Base-by-base conservation (phyloP, 768 basidiomycete species). In the Clavulina sp. region DNA sequence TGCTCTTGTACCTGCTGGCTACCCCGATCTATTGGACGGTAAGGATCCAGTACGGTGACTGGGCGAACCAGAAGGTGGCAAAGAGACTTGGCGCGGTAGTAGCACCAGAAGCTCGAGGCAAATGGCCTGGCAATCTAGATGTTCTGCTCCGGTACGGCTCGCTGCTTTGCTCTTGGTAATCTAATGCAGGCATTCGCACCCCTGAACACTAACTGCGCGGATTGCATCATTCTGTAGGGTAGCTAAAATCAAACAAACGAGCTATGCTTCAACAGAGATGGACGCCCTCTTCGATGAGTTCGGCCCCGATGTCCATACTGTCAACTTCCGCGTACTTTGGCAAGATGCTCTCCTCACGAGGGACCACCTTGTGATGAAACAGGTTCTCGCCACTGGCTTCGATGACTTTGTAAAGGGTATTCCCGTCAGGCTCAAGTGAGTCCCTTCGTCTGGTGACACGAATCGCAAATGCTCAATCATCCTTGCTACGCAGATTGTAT, bases 111-210 rank as follows among this genome's bases (percentile, higher is more conserved):
- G 74, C 81, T 13, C 65, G 71, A 18, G 81, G 81, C 5, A 77
- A 73, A 65, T 81, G 79, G 78, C 81, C 80, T 2, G 82, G 82
- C n/a, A 84, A 84, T 60, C 65, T 84, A 57, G 82, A 85, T 58
- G 62, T 84, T 44, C 69, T 81, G 51, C 59, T 81, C 44, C 67
- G 64, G 50, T 73, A 80, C 68, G 68, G 73, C 13, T 13, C 26
- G 13, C 43, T 46, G 43, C 9, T 1, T 21, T 21, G 13, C 36
- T 24, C 43, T 13, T 46, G 13, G 26, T 28, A 46, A 13, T 46
- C 43, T 16, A 46, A 38, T 38, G 36, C 13, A 21, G 26, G 43
- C n/a, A n/a, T n/a, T n/a, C n/a, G n/a, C n/a, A n/a, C n/a, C n/a
- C n/a, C n/a, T n/a, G n/a, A n/a, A n/a, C n/a, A n/a, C n/a, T n/a